Evolutionary conservation across 1,284 basidiomycete genomes (phyloP), one percentile per base, ranked within the genome.

Genomic region (Tylopilus sp.): DNA sequence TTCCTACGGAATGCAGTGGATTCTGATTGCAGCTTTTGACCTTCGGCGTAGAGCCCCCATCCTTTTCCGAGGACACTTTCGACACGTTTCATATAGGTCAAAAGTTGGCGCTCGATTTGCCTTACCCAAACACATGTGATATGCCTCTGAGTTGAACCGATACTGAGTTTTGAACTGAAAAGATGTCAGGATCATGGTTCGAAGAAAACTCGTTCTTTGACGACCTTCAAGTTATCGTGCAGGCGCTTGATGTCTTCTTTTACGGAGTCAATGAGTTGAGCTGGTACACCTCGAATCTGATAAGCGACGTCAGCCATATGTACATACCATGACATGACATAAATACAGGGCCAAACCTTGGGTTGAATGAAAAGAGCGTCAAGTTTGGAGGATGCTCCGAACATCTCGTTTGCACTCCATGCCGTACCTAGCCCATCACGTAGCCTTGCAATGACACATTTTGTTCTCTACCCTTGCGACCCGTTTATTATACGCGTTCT

Each of bases 41-140:
- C 98, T 74, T 99, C 97, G n/a, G 97, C 96, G 72, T 99, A 99
- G 67, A 96, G 90, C 78, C 98, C 97, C 97, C 97, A 99, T 10
- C 96, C 97, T 79, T 96, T 96, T 13, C 97, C 98, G 15, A 99
- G 91, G 4, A 99, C 98, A 77, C 99, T 97, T 77, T 99, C 97
- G 60, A 99, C 97, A 24, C 97, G 94, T 80, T 97, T 98, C 96
- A 99, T 99, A 83, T 99, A 99, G 5, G 95, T 92, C 70, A 94
- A 87, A 18, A 99, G 89, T 79, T 99, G 97, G 10, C 96, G 91
- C 76, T 99, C 97, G 70, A 99, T 99, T 83, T 99, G 97, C 13
- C 94, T 89, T 0, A 97, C 97, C 97, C 98, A 99, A 74, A 98
- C 95, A 95, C 95, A 99, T 98, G 81, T 98, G 95, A 79, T 95